These are phyloP conservation scores for Stentor coeruleus DNA, from an alignment of 73 alveolate genomes.

Conservation along the genomic window DNA sequence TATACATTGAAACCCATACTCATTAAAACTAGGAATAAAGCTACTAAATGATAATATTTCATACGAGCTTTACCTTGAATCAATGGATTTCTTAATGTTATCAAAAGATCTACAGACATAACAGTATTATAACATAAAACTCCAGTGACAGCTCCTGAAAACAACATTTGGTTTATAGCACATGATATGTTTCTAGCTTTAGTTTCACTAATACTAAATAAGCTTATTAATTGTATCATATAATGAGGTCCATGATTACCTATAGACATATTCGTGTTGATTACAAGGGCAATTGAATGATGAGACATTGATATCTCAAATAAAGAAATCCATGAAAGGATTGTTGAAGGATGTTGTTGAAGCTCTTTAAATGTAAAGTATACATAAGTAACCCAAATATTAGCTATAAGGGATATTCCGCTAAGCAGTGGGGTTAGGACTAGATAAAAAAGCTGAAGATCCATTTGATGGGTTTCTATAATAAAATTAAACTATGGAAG, in stretches of 20 bases:
- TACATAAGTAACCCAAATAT: neutral
- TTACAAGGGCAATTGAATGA: neutral
- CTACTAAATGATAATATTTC: neutral
- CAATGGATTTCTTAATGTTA: neutral
- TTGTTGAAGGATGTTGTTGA: constrained; percentile 6
- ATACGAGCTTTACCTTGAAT: neutral
- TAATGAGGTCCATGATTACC: neutral
- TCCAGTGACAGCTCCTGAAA: neutral
- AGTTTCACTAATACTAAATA: neutral
- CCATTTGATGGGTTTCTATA: neutral
- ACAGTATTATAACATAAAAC: neutral
- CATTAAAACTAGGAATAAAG: neutral
- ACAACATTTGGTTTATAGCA: constrained; percentile 17
- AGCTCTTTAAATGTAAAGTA: constrained; percentile 15
- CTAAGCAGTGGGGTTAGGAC: neutral
- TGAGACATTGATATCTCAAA: neutral
- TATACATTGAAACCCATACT: neutral
- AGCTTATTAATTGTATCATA: neutral
- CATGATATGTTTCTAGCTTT: neutral
- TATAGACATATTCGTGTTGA: neutral
- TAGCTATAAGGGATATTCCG: neutral
- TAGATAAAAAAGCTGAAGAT: neutral
- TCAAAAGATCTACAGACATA: neutral
- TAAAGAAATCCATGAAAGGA: constrained; percentile 4
- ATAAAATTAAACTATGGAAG: no score